A percentile compares a stretch with the other conserved stretches of the same genome.
Conservation (phyloP, 2,329 filamentous ascomycete genomes). For the Colletotrichum limetticola region DNA sequence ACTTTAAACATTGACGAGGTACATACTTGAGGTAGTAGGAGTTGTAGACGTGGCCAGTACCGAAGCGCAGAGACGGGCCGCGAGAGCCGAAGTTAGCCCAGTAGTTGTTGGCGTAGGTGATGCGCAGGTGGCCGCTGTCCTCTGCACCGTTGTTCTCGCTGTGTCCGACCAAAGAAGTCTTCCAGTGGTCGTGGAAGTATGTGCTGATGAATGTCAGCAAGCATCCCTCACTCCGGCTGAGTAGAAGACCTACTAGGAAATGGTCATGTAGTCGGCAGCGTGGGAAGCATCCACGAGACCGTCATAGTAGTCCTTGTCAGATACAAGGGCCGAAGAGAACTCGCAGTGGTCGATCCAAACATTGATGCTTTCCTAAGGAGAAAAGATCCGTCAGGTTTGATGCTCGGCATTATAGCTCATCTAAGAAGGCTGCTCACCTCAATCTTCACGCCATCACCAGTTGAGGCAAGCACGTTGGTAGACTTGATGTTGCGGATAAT, state of each 20-base stretch:
- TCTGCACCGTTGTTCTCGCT: constrained; percentile 67
- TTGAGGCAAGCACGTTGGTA: constrained; percentile 47
- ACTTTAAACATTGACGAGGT: too few species aligned
- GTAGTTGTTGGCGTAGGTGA: constrained; percentile 72
- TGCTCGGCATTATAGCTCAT: accelerated
- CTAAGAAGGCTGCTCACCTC: not conserved
- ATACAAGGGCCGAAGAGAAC: constrained; percentile 47
- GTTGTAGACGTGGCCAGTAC: constrained; percentile 63
- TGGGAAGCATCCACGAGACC: constrained; percentile 57
- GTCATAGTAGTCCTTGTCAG: constrained; percentile 55
- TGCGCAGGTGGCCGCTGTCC: constrained; percentile 66
- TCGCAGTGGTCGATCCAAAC: constrained; percentile 61
- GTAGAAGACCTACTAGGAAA: constrained; percentile 42
- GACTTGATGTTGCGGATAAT: constrained; percentile 67
- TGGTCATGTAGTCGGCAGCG: constrained; percentile 54
- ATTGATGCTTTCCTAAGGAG: constrained; percentile 57
- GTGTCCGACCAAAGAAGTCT: constrained; percentile 70
- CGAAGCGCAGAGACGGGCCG: constrained; percentile 68
- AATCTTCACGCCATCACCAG: constrained; percentile 53
- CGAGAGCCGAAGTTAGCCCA: constrained; percentile 70
- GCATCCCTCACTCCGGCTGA: accelerated
- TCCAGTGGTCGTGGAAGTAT: constrained; percentile 64
- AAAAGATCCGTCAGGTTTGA: constrained; percentile 56
- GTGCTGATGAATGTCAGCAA: constrained; percentile 39
- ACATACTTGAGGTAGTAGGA: constrained; percentile 51